Evolutionary conservation across 169 alveolate species (phyloP).

Genomic region (Toxoplasma gondii): DNA sequence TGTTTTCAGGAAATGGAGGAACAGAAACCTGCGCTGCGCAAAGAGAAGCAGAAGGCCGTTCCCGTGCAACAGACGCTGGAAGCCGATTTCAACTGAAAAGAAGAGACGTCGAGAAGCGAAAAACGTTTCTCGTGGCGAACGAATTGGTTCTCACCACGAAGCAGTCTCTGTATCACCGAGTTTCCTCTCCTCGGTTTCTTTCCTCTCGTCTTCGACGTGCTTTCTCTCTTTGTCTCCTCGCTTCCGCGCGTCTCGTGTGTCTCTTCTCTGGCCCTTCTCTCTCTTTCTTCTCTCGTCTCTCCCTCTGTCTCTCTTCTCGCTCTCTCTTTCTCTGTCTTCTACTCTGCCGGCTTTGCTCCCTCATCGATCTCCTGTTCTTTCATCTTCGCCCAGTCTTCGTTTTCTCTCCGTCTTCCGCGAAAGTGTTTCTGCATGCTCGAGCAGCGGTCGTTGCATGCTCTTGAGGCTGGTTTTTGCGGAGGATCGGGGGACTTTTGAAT

Average conservation of each 20-base stretch:
- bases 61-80: neutral
- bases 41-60: neutral
- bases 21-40: neutral
- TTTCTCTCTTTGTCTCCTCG: neutral
- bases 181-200: too few species aligned
- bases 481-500: neutral
- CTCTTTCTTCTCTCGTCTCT: neutral
- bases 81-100: neutral
- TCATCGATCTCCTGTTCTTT: constrained; percentile 2
- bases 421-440: neutral
- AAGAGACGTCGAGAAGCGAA: neutral
- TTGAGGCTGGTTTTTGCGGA: neutral
- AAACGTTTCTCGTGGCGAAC: neutral
- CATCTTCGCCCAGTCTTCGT: neutral
- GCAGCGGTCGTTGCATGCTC: neutral
- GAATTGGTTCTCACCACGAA: too few species aligned
- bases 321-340: neutral
- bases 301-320: neutral
- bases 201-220: neutral
- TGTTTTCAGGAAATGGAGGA: constrained; percentile 21
- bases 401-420: neutral
- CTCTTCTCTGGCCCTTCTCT: neutral
- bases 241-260: neutral
- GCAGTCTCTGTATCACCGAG: too few species aligned
- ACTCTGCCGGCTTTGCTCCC: neutral